Percentiles rank a stretch among this genome's conserved stretches.
Conservation (phyloP, 2,329 filamentous ascomycete species). For the Epichloe baconii region DNA sequence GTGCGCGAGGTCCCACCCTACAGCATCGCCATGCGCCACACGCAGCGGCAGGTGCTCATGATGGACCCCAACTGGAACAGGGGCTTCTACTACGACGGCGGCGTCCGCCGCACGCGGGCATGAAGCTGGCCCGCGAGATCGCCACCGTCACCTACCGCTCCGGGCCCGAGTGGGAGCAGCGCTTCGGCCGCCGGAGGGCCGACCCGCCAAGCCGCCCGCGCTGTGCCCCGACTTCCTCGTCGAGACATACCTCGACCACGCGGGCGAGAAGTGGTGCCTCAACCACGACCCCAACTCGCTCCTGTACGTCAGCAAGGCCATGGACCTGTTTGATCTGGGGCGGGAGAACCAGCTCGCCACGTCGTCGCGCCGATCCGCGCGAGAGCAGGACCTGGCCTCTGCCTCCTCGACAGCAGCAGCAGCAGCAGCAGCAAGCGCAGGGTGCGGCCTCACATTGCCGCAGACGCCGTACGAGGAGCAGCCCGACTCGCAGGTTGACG, state of each 20-base stretch:
- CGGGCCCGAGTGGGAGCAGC: slow-evolving; percentile 92
- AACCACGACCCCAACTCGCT: slow-evolving; percentile 94
- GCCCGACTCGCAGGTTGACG: slow-evolving; percentile 31
- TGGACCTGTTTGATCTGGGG: slow-evolving; percentile 95
- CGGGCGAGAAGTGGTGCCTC: slow-evolving; percentile 94
- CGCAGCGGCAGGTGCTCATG: slow-evolving; percentile 94
- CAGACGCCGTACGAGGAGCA: slow-evolving; percentile 80
- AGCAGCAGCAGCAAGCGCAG: background rate
- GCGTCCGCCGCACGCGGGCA: slow-evolving; percentile 81
- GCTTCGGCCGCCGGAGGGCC: slow-evolving; percentile 78
- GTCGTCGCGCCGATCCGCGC: slow-evolving; percentile 45
- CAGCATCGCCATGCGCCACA: slow-evolving; percentile 97
- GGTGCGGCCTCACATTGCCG: slow-evolving; percentile 65
- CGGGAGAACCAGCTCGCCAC: slow-evolving; percentile 53
- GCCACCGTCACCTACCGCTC: slow-evolving; percentile 95
- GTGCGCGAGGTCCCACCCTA: slow-evolving; percentile 89
- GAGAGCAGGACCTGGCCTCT: slow-evolving; percentile 36
- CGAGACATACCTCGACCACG: slow-evolving; percentile 95
- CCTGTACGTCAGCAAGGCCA: slow-evolving; percentile 93
- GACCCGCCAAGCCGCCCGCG: slow-evolving; percentile 77
- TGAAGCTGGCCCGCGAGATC: slow-evolving; percentile 96
- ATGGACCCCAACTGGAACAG: slow-evolving; percentile 97
- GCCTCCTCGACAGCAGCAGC: slow-evolving; percentile 12
- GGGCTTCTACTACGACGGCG: slow-evolving; percentile 77
- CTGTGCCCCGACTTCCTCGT: slow-evolving; percentile 97